A percentile compares a stretch with the other conserved stretches of the same genome.
Evolutionary conservation across 148 eudicot genomes (phyloP).

Genomic region (Camellia lanceoleosa): DNA sequence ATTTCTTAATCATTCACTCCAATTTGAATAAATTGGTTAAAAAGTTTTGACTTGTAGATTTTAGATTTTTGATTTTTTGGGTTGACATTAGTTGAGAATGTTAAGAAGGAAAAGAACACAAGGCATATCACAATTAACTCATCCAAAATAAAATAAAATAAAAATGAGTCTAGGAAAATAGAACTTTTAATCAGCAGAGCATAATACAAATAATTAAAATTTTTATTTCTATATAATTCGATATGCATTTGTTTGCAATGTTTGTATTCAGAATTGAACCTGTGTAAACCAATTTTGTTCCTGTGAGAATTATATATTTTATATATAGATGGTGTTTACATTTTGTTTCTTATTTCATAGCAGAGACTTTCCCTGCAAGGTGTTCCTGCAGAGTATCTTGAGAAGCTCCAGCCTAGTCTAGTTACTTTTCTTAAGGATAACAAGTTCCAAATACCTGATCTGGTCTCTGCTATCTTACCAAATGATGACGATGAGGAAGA

Average conservation of each 20-base stretch:
- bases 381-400: conserved; percentile 56
- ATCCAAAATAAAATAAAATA: neutral
- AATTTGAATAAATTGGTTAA: neutral
- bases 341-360: conserved; percentile 13
- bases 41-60: neutral
- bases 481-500: conserved; percentile 60
- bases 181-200: neutral
- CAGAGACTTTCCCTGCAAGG: conserved; percentile 70
- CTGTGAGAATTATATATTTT: neutral
- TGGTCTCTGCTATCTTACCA: conserved; percentile 65
- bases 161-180: neutral
- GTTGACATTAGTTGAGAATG: neutral
- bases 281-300: neutral
- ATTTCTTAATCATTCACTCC: neutral
- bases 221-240: neutral
- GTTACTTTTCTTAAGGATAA: conserved; percentile 52
- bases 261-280: neutral
- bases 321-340: too few relatives aligned
- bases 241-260: neutral
- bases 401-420: conserved; percentile 59
- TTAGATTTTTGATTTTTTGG: neutral
- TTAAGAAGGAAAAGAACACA: neutral
- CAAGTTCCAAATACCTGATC: conserved; percentile 31
- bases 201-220: neutral
- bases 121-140: neutral